These are phyloP conservation scores for Wickerhamiella alocasiicola DNA, from an alignment of 805 yeast species.

Conservation along the genomic window DNA sequence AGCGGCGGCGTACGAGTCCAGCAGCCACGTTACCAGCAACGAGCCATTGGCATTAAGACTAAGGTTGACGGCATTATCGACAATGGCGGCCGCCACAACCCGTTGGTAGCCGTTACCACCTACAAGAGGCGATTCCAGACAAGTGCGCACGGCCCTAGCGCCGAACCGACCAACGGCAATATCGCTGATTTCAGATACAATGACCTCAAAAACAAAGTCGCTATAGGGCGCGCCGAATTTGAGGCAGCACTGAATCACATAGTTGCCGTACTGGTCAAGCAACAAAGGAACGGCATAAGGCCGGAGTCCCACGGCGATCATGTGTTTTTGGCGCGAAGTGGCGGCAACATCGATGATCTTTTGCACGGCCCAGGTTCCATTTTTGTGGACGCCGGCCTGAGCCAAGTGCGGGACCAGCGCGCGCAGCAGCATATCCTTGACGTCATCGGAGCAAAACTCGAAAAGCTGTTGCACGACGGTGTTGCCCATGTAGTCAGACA, in stretches of 20 bases:
- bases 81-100: slow-evolving; percentile 63
- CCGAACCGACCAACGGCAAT: slow-evolving; percentile 87
- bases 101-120: slow-evolving; percentile 56
- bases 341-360: slow-evolving; percentile 71
- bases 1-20: slow-evolving; percentile 54
- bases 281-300: slow-evolving; percentile 78
- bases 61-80: slow-evolving; percentile 63
- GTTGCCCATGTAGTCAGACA: slow-evolving; percentile 89
- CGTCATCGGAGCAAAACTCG: slow-evolving; percentile 51
- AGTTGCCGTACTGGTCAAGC: slow-evolving; percentile 93
- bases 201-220: slow-evolving; percentile 76
- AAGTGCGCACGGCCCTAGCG: slow-evolving; percentile 87
- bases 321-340: slow-evolving; percentile 47
- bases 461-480: slow-evolving; percentile 90
- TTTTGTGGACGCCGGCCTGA: slow-evolving; percentile 88
- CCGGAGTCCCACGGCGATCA: slow-evolving; percentile 56
- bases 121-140: slow-evolving; percentile 67
- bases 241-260: slow-evolving; percentile 87
- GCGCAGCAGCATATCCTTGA: slow-evolving; percentile 71
- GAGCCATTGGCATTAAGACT: slow-evolving; percentile 82
- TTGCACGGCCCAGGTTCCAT: slow-evolving; percentile 99
- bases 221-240: slow-evolving; percentile 83
- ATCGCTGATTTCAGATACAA: slow-evolving; percentile 62
- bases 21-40: slow-evolving; percentile 80
- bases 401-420: slow-evolving; percentile 69